Percentiles rank a stretch among this genome's conserved stretches.
These are phyloP conservation scores for Venturiaceae sp. DNA, from an alignment of 2,329 filamentous ascomycete species.

Conservation along the genomic window DNA sequence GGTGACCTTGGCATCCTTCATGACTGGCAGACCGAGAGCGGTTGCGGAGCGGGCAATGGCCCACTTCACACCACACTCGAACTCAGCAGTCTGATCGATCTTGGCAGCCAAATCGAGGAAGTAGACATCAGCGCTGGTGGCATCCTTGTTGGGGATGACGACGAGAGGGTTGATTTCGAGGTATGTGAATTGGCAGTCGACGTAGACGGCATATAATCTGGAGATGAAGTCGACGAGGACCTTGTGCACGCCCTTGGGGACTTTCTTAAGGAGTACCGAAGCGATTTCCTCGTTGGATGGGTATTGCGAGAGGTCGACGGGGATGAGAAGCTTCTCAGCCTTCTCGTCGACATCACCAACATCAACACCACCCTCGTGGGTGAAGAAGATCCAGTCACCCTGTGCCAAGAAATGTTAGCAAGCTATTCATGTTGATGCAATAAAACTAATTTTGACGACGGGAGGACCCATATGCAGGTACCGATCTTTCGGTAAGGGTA, in stretches of 20 bases:
- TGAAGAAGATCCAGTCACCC: constrained; percentile 99
- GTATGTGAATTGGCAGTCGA: constrained; percentile 99
- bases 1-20: constrained; percentile 64
- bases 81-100: constrained; percentile 97
- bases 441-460: constrained; percentile 10
- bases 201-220: constrained; percentile 95
- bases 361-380: constrained; percentile 98
- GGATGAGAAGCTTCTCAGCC: constrained; percentile 96
- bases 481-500: neutral
- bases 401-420: constrained; percentile 33
- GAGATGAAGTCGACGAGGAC: constrained; percentile 99
- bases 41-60: constrained; percentile 86
- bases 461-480: constrained; percentile 7
- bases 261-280: constrained; percentile 74
- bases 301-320: constrained; percentile 88
- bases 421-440: neutral
- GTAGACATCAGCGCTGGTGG: constrained; percentile 87
- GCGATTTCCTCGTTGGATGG: constrained; percentile 95
- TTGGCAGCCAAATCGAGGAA: constrained; percentile 98
- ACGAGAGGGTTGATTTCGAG: constrained; percentile 99
- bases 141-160: constrained; percentile 88
- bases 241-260: constrained; percentile 91
- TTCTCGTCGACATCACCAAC: constrained; percentile 98
- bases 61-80: constrained; percentile 99
- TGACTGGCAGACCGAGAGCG: constrained; percentile 66